These are phyloP conservation scores for Penicillium nordicum DNA, from an alignment of 2,329 filamentous ascomycete genomes.

Conservation along the genomic window DNA sequence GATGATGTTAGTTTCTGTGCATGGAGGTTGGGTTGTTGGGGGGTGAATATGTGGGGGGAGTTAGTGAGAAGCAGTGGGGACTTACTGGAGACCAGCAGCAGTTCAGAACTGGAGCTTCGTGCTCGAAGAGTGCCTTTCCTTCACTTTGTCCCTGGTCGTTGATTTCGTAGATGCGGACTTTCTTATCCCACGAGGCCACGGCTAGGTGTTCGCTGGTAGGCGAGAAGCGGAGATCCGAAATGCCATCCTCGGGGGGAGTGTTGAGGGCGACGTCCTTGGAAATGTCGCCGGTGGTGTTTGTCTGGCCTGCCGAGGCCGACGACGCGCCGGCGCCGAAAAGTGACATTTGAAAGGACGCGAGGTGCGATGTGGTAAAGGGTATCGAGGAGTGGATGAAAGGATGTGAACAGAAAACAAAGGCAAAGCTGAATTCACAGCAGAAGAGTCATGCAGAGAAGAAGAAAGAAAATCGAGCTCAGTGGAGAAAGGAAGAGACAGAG, in stretches of 20 bases:
- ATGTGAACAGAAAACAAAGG: neutral
- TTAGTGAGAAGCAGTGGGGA: neutral
- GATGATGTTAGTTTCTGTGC: slow-evolving; percentile 4
- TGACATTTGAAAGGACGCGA: slow-evolving; percentile 32
- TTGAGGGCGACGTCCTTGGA: slow-evolving; percentile 79
- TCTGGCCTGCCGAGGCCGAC: slow-evolving; percentile 49
- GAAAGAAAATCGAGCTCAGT: neutral
- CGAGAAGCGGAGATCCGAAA: slow-evolving; percentile 83
- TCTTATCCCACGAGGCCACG: slow-evolving; percentile 94
- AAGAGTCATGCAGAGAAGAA: neutral
- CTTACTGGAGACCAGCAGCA: slow-evolving; percentile 85
- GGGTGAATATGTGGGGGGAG: neutral
- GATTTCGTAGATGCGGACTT: slow-evolving; percentile 95
- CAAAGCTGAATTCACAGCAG: neutral
- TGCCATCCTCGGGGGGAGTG: slow-evolving; percentile 79
- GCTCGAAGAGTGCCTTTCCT: slow-evolving; percentile 81
- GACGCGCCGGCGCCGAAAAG: slow-evolving; percentile 55
- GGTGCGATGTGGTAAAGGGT: neutral
- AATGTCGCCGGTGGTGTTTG: slow-evolving; percentile 82
- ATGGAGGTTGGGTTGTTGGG: neutral
- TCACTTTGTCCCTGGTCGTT: slow-evolving; percentile 71
- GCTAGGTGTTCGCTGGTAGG: slow-evolving; percentile 76
- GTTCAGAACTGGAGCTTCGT: slow-evolving; percentile 78
- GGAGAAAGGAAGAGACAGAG: neutral
- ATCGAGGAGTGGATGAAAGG: neutral